Conservation (phyloP, 2,329 filamentous ascomycete species). For the Ploettnerulaceae sp. region DNA sequence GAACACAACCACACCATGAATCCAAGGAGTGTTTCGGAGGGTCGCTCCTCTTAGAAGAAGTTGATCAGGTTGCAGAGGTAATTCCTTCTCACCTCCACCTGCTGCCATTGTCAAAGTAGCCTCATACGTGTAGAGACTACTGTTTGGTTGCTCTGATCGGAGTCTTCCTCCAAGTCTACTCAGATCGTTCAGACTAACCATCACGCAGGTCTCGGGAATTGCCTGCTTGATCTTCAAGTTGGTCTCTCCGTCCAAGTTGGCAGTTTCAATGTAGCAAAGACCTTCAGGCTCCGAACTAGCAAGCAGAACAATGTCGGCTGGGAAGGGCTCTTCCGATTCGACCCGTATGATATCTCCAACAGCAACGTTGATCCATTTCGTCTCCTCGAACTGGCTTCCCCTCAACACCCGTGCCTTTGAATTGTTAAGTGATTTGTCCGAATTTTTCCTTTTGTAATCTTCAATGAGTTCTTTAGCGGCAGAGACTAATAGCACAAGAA, state of each 20-base stretch:
- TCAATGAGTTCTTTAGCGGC: constrained; percentile 92
- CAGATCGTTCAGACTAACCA: constrained; percentile 83
- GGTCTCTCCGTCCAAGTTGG: constrained; percentile 95
- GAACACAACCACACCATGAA: constrained; percentile 93
- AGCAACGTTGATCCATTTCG: constrained; percentile 88
- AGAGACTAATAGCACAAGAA: constrained; percentile 87
- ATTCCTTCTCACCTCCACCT: constrained; percentile 87
- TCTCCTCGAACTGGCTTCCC: constrained; percentile 78
- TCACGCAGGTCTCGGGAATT: constrained; percentile 81
- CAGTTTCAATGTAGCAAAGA: constrained; percentile 96
- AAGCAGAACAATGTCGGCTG: constrained; percentile 85
- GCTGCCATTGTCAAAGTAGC: constrained; percentile 88
- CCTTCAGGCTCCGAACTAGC: constrained; percentile 96
- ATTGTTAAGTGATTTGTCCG: constrained; percentile 81
- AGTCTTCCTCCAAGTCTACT: constrained; percentile 80
- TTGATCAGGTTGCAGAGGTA: constrained; percentile 87
- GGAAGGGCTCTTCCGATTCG: constrained; percentile 91
- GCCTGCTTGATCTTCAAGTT: constrained; percentile 99
- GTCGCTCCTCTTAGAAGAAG: constrained; percentile 89
- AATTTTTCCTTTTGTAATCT: constrained; percentile 83
- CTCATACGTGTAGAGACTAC: constrained; percentile 96
- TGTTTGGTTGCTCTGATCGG: constrained; percentile 95
- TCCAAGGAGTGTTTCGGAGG: constrained; percentile 92
- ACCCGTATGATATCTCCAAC: constrained; percentile 92
- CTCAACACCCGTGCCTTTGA: constrained; percentile 79